Base-by-base conservation (phyloP, 139 green algal species). In the Tetraselmis striata region DNA sequence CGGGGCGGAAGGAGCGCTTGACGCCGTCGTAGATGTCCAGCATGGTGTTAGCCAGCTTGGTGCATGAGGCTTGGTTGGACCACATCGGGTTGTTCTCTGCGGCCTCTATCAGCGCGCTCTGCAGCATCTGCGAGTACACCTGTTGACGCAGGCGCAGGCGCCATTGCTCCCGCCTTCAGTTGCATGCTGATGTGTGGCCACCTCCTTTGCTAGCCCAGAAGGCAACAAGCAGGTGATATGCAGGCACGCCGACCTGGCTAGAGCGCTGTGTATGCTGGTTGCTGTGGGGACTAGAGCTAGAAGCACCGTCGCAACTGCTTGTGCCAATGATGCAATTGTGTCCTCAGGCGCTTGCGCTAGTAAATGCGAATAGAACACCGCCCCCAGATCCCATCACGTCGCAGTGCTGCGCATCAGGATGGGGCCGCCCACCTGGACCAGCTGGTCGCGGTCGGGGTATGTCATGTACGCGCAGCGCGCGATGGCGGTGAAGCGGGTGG, bases 401-500 rank as follows among this genome's bases (percentile, higher is more conserved):
- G 28, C 75, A 79, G 75, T 31, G 11, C 75, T 79, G 28, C 75
- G 28, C 45, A 67, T 67, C 18, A 67, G 45, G 45, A 18, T 5
- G 45, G 58, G 2, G 5, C 2, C n/a, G 23, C 30, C 11, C 45
- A 67, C 45, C 45, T 67, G 45, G 45, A 67, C 31, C 29, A 95
- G 86, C 79, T 92, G 78, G 2, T 90, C 84, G 0, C 59, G 30
- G 30, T 86, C 59, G 0, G 91, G 89, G 59, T 91, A 89, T 26
- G 59, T 29, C 78, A 95, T 86, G 75, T 84, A 89, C 1, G 86
- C 86, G 2, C 93, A 77, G 58, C 90, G 84, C 76, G 93, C 74
- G 23, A 90, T 80, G 0, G 92, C 89, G 1, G 89, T 92, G 81
- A 96, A 92, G 76, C 93, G 89, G 0, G 86, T 89, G 26, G 84